phyloP scores from a whole-genome alignment of 768 basidiomycete species.

The Psilocybe azurescens region DNA sequence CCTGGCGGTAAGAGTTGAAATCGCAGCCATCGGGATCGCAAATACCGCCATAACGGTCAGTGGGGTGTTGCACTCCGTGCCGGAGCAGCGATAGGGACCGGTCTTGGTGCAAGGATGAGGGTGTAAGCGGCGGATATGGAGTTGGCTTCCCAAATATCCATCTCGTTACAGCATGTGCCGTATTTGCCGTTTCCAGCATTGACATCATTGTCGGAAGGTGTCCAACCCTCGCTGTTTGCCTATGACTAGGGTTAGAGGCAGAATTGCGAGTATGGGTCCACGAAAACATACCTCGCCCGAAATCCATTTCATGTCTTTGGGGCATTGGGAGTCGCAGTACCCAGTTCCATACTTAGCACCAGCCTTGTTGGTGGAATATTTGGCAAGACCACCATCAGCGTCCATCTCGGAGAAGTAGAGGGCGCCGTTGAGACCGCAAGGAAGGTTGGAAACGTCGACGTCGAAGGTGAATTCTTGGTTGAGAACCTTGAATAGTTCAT shows the following conservation, averaged over 20 bases:
- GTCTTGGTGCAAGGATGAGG: constrained; percentile 25
- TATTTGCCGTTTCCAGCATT: constrained; percentile 25
- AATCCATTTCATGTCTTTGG: constrained; percentile 27
- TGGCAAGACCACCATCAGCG: constrained; percentile 24
- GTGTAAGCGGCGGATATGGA: constrained; percentile 27
- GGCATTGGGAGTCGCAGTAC: constrained; percentile 30
- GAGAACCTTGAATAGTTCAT: constrained; percentile 26
- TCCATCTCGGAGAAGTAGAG: constrained; percentile 27
- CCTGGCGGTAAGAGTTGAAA: constrained; percentile 29
- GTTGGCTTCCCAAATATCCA: constrained; percentile 32
- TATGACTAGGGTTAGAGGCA: neutral
- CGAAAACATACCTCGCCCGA: constrained; percentile 15
- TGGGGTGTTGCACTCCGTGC: constrained; percentile 17
- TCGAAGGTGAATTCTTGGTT: constrained; percentile 29
- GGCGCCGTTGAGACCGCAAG: constrained; percentile 25
- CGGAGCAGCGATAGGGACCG: constrained; percentile 22
- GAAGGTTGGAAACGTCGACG: constrained; percentile 26
- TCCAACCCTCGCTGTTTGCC: constrained; percentile 26
- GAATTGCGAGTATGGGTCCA: too few species aligned
- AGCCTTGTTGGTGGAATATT: constrained; percentile 23
- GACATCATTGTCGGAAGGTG: constrained; percentile 19
- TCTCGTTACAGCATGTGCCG: constrained; percentile 29
- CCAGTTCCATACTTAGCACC: constrained; percentile 29
- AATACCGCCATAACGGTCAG: constrained; percentile 18
- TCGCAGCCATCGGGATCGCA: constrained; percentile 29